Conservation (phyloP, 371 early-diverging fungal genomes). For the Mortierella sp. region DNA sequence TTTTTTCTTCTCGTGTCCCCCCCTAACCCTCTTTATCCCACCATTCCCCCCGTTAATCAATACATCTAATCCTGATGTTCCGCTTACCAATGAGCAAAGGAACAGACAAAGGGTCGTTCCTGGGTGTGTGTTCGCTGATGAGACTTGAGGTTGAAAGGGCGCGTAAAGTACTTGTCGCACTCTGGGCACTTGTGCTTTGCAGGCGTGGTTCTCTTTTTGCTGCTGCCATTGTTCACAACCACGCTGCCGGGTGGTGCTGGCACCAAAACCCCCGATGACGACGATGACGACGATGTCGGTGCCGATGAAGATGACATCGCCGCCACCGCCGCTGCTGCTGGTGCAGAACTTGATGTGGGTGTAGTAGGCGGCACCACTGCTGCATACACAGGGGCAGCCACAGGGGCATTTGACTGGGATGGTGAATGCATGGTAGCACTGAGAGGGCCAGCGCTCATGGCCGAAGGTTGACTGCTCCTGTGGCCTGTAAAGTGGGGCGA, state of each 20-base stretch:
- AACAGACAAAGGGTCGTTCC: conserved; percentile 76
- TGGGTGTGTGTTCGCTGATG: conserved; percentile 80
- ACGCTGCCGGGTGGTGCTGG: not conserved
- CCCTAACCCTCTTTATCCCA: not conserved
- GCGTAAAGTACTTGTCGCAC: conserved; percentile 78
- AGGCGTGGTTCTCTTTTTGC: conserved; percentile 53
- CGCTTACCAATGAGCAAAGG: conserved; percentile 63
- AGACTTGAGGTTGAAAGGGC: conserved; percentile 82
- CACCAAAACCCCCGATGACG: not conserved
- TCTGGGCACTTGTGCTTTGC: conserved; percentile 63
- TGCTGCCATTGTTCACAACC: conserved; percentile 46
- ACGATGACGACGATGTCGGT: not conserved
- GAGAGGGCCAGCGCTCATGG: not conserved
- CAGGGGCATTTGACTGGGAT: not conserved
- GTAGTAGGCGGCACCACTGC: not conserved
- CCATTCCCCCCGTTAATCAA: not conserved
- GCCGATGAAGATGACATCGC: not conserved
- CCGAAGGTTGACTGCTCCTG: not conserved
- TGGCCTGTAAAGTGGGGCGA: not conserved
- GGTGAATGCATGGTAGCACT: not conserved
- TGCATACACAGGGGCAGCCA: not conserved
- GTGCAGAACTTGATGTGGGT: not conserved
- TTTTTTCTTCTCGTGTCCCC: not conserved
- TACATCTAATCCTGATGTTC: not conserved
- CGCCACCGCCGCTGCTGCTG: not conserved